Conservation (phyloP, 768 basidiomycete genomes). For the Russula dissimulans region DNA sequence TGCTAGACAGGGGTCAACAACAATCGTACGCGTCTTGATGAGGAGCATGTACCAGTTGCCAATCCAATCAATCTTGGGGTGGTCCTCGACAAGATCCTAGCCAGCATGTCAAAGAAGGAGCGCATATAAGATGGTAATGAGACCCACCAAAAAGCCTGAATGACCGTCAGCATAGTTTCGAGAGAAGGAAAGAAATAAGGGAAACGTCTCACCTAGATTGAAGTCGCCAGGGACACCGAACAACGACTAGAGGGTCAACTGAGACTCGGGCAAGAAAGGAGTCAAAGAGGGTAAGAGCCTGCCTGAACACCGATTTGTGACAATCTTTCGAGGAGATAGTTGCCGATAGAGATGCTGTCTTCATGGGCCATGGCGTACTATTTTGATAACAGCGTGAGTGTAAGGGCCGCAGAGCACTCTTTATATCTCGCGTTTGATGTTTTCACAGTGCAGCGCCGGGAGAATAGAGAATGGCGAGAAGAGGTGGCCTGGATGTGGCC, state of each 20-base stretch:
- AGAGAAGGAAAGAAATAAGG: not conserved
- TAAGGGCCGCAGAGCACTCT: too few relatives aligned
- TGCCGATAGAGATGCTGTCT: conserved; percentile 38
- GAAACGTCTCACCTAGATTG: conserved; percentile 44
- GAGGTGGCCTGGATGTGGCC: not conserved
- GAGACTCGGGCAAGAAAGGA: not conserved
- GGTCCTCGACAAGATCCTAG: conserved; percentile 77
- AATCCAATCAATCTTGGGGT: conserved; percentile 72
- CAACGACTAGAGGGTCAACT: conserved; percentile 43
- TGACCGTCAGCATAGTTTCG: not conserved
- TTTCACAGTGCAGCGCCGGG: too few relatives aligned
- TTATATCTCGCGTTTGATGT: too few relatives aligned
- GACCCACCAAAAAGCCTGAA: conserved; percentile 39
- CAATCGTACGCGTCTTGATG: not conserved
- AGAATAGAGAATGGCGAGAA: not conserved
- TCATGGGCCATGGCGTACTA: conserved; percentile 4
- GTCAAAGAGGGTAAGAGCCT: conserved; percentile 15
- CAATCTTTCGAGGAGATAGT: conserved; percentile 55
- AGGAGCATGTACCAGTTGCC: conserved; percentile 57
- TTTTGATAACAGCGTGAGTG: too few relatives aligned
- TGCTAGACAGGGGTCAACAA: conserved; percentile 35
- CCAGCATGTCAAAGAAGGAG: conserved; percentile 5
- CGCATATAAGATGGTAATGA: not conserved
- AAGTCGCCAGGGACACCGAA: conserved; percentile 88
- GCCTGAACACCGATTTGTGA: conserved; percentile 59